Conservation (phyloP, 1,284 basidiomycete genomes). For the Ustilago curta region DNA sequence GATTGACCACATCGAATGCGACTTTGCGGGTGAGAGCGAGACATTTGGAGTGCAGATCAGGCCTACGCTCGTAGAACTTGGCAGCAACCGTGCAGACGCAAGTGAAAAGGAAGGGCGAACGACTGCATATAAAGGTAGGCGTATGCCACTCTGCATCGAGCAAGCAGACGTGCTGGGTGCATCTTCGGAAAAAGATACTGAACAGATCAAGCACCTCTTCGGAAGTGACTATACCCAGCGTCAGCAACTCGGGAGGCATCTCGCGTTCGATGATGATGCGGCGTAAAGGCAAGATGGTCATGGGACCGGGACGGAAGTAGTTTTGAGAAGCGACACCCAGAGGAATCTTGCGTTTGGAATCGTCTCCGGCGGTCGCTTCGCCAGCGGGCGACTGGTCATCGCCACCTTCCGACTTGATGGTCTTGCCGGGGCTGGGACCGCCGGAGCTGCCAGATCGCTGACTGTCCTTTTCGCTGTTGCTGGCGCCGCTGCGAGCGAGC, state of each 20-base stretch:
- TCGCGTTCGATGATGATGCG: constrained; percentile 88
- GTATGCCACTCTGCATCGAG: constrained; percentile 69
- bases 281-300: constrained; percentile 73
- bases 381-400: constrained; percentile 22
- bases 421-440: constrained; percentile 39
- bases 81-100: constrained; percentile 89
- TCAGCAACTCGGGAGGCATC: constrained; percentile 82
- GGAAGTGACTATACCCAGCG: constrained; percentile 81
- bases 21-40: constrained; percentile 87
- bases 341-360: constrained; percentile 20
- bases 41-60: constrained; percentile 84
- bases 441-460: constrained; percentile 32
- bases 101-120: constrained; percentile 68
- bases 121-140: constrained; percentile 65
- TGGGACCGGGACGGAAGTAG: constrained; percentile 90
- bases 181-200: constrained; percentile 80
- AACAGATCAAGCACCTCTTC: constrained; percentile 88
- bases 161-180: constrained; percentile 59
- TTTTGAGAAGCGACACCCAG: constrained; percentile 87
- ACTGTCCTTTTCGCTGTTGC: constrained; percentile 49
- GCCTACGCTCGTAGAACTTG: constrained; percentile 85
- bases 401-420: constrained; percentile 37
- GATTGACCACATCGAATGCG: constrained; percentile 76
- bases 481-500: constrained; percentile 27
- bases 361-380: constrained; percentile 5